Percentiles rank a stretch among this genome's conserved stretches.
Conservation (phyloP, 441 rosid genomes). For the Isatis lusitanica region DNA sequence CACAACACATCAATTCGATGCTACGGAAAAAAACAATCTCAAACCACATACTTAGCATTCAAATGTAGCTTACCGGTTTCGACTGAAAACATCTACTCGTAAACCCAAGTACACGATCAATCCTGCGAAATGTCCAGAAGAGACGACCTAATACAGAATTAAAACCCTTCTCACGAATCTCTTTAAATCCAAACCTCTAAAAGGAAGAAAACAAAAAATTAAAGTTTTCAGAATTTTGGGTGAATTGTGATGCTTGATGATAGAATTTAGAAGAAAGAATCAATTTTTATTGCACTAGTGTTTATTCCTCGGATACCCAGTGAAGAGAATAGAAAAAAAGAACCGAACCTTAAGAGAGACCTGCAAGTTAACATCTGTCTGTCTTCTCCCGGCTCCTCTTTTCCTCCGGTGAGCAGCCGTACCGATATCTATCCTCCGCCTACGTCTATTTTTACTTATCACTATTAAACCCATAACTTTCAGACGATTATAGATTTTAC, state of each 20-base stretch:
- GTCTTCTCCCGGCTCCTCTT: background rate
- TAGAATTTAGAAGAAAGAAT: slow-evolving; percentile 10
- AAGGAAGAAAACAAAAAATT: background rate
- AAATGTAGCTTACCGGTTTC: slow-evolving; percentile 38
- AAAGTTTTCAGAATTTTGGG: background rate
- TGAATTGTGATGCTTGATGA: background rate
- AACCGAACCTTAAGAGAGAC: slow-evolving; percentile 29
- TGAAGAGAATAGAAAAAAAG: background rate
- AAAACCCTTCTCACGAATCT: background rate
- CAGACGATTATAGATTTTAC: background rate
- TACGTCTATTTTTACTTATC: background rate
- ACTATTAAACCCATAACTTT: slow-evolving; percentile 1
- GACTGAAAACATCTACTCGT: slow-evolving; percentile 38
- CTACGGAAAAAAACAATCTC: background rate
- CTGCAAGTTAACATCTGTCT: slow-evolving; percentile 28
- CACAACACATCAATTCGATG: background rate
- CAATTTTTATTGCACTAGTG: background rate
- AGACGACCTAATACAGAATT: background rate
- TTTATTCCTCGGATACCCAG: background rate
- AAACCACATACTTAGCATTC: background rate
- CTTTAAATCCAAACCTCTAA: background rate
- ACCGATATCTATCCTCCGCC: background rate
- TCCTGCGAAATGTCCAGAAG: slow-evolving; percentile 37
- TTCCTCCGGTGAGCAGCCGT: slow-evolving; percentile 21
- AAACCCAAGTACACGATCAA: slow-evolving; percentile 39